Base-by-base conservation (phyloP, 1,284 basidiomycete species). In the Phlebopus sp. region DNA sequence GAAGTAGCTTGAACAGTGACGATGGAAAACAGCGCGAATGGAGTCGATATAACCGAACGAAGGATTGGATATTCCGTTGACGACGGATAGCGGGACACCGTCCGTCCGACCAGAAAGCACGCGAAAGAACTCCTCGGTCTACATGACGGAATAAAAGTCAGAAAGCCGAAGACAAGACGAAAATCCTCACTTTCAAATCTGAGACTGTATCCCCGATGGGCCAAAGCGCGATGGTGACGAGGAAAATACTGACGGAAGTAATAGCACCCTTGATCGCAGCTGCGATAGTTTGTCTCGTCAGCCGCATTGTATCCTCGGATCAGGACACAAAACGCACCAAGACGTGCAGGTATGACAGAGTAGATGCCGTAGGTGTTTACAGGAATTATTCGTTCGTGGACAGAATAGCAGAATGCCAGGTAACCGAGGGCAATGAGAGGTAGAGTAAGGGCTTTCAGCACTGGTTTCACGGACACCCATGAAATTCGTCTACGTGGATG, bases 51-150 rank as follows among this genome's bases (percentile, higher is more conserved):
- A 19, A 21, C 60, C 61, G 18, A 59, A 67, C 3, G 64, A 44
- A 4, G 63, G 56, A 19, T 27, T 56, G 5, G 64, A 64, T 17
- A 64, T 56, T 23, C 40, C 32, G 21, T 64, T 64, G 31, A 64
- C 37, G 2, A 54, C 51, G 36, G 54, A 52, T 18, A 64, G 40
- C 7, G 51, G 63, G 17, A 67, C 48, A 17, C 64, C 62, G 4
- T 50, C 27, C 7, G 6, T 43, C 1, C 38, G 53, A 2, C 48
- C 39, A 5, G 50, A 46, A 4, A 64, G 32, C 5, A 37, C 41
- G 9, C 62, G 63, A 32, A 64, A 67, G 19, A 64, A 67, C 35
- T 63, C 61, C 51, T 63, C 64, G 17, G 58, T 66, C 61, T 63
- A 21, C n/a, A 19, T 2, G 10, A 13, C 32, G n/a, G 13, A 11